These are phyloP conservation scores for Quercus wislizeni DNA, from an alignment of 306 rosid species.

Conservation along the genomic window DNA sequence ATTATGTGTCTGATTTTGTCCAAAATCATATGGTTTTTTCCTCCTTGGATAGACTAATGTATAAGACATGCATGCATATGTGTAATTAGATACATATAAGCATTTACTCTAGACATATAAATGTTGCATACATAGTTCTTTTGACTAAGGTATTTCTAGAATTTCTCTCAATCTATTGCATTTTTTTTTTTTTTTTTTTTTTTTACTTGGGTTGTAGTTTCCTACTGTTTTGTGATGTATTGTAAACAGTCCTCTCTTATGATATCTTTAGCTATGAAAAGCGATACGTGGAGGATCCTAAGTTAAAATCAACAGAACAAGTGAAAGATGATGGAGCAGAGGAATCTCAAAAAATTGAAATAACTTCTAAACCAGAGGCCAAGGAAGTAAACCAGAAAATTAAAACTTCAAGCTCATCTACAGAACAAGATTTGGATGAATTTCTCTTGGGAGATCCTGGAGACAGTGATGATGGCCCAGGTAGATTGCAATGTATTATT, in stretches of 20 bases:
- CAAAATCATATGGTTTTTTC: not conserved
- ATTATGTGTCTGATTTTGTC: conserved; percentile 3
- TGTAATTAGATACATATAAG: conserved; percentile 3
- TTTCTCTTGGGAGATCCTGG: conserved; percentile 61
- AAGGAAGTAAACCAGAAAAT: conserved; percentile 33
- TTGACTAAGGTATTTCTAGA: not conserved
- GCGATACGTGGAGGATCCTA: conserved; percentile 40
- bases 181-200: not conserved
- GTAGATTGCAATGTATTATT: conserved; percentile 26
- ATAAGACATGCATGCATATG: not conserved
- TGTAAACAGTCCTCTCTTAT: conserved; percentile 15
- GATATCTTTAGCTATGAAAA: conserved; percentile 54
- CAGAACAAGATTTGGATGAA: conserved; percentile 63
- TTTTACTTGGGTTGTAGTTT: conserved; percentile 7
- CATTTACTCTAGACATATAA: too few relatives aligned
- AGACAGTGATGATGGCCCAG: conserved; percentile 55
- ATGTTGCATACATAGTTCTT: too few relatives aligned
- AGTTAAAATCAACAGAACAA: conserved; percentile 38
- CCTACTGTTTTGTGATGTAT: conserved; percentile 7
- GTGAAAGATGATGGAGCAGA: conserved; percentile 31
- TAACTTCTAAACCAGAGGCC: conserved; percentile 32
- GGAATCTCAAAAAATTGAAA: conserved; percentile 37
- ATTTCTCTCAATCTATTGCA: not conserved
- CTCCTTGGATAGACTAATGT: too few relatives aligned
- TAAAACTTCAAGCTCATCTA: conserved; percentile 31